Evolutionary conservation across 1,139 yeast species (phyloP).

Genomic region (Spencermartinsiella ligniputridi): DNA sequence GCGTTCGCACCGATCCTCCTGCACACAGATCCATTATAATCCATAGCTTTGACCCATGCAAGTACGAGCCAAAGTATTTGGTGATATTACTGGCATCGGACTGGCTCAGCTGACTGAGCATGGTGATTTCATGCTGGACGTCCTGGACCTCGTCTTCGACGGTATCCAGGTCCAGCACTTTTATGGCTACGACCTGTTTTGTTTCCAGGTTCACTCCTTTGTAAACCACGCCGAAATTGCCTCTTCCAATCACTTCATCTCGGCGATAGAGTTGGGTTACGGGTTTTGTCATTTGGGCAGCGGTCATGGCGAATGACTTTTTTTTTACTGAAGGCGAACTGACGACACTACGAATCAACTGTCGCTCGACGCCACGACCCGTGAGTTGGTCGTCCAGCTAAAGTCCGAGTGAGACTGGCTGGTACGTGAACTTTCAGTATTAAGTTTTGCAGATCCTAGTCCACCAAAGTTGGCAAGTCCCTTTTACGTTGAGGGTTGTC

Average conservation of each 20-base stretch:
- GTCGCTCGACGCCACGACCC: too few relatives aligned
- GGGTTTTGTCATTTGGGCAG: constrained; percentile 9
- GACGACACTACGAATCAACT: too few relatives aligned
- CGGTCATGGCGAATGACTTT: constrained; percentile 1
- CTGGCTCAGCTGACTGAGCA: constrained; percentile 73
- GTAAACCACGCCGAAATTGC: constrained; percentile 95
- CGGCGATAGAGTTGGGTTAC: constrained; percentile 51
- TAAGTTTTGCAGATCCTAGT: too few relatives aligned
- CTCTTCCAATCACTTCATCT: constrained; percentile 90
- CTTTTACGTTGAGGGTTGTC: too few relatives aligned
- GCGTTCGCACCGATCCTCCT: constrained; percentile 89
- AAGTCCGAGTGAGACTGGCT: too few relatives aligned
- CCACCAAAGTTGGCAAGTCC: too few relatives aligned
- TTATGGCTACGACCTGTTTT: constrained; percentile 83
- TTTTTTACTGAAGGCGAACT: too few relatives aligned
- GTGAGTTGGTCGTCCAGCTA: too few relatives aligned
- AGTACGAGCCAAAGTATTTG: constrained; percentile 82
- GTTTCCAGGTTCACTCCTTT: constrained; percentile 62
- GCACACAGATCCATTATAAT: constrained; percentile 97
- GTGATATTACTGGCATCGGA: constrained; percentile 77
- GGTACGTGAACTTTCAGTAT: too few relatives aligned
- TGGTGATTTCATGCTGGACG: constrained; percentile 89
- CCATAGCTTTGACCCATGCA: constrained; percentile 89
- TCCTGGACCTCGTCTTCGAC: constrained; percentile 92
- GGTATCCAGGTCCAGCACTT: constrained; percentile 86